Conservation (phyloP, 225 moss, liverwort and hornwort species). For the Ulota crispa region DNA sequence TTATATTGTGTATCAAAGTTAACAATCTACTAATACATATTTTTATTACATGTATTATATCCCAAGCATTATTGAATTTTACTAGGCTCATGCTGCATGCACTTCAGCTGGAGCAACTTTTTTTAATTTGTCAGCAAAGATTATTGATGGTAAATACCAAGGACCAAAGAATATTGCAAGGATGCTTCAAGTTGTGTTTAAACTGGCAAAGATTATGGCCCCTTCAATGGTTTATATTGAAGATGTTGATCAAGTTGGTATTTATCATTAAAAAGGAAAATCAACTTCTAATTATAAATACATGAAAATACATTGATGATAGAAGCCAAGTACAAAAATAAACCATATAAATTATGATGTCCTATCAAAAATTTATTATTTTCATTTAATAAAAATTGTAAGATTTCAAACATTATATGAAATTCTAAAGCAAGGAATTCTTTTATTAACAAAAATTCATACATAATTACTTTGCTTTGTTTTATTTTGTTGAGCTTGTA, state of each 20-base stretch:
- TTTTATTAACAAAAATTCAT: not conserved
- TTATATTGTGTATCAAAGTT: accelerated
- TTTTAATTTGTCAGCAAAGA: constrained; percentile 66
- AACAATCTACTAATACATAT: not conserved
- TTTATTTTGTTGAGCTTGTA: accelerated
- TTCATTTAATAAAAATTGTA: no score
- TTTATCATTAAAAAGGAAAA: not conserved
- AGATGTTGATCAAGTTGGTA: constrained; percentile 85
- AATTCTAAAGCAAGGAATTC: accelerated
- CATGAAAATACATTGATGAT: not conserved
- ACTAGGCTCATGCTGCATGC: constrained; percentile 82
- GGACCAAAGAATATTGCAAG: constrained; percentile 66
- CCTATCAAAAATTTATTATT: not conserved
- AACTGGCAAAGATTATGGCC: constrained; percentile 92
- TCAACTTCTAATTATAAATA: not conserved
- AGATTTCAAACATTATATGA: no score
- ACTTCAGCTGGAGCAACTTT: constrained; percentile 67
- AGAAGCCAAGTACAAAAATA: no score
- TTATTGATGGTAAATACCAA: constrained; percentile 82
- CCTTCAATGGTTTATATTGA: constrained; percentile 84
- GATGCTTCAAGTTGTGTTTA: constrained; percentile 91
- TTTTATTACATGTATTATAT: not conserved
- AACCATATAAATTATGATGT: accelerated
- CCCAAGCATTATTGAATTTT: not conserved
- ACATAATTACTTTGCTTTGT: accelerated